Conservation (phyloP, 192 early-diverging fungal genomes). For the Umbelopsis sp. region DNA sequence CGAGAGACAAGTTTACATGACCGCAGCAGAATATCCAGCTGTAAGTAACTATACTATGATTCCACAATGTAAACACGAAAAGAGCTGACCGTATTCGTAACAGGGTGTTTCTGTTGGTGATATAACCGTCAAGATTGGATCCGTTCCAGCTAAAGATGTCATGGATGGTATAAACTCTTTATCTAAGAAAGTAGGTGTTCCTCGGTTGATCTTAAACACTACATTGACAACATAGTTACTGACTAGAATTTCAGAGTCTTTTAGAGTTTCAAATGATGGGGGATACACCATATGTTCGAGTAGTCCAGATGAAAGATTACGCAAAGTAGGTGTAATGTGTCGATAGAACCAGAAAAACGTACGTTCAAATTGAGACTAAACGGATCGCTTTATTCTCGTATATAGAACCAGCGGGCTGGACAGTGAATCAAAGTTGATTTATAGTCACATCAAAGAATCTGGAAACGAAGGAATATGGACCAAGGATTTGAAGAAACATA, state of each 20-base stretch:
- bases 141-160: background rate
- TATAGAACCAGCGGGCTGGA: slow-evolving; percentile 49
- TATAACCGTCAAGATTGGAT: background rate
- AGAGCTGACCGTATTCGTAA: background rate
- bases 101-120: background rate
- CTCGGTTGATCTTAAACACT: background rate
- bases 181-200: slow-evolving; percentile 16
- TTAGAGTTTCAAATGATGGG: slow-evolving; percentile 13
- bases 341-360: background rate
- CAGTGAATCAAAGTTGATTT: slow-evolving; percentile 77
- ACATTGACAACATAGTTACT: background rate
- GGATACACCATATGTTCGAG: background rate
- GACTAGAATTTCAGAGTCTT: slow-evolving; percentile 3
- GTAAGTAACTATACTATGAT: background rate
- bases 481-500: slow-evolving; percentile 76
- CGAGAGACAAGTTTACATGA: background rate
- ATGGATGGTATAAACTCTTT: slow-evolving; percentile 15
- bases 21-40: background rate
- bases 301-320: slow-evolving; percentile 17
- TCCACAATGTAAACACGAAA: background rate
- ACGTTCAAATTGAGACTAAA: background rate
- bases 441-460: slow-evolving; percentile 78
- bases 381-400: slow-evolving; percentile 23
- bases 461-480: slow-evolving; percentile 85
- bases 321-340: slow-evolving; percentile 13